phyloP scores from a whole-genome alignment of 2,329 filamentous ascomycete species.

The Lasiodiplodia citricola region DNA sequence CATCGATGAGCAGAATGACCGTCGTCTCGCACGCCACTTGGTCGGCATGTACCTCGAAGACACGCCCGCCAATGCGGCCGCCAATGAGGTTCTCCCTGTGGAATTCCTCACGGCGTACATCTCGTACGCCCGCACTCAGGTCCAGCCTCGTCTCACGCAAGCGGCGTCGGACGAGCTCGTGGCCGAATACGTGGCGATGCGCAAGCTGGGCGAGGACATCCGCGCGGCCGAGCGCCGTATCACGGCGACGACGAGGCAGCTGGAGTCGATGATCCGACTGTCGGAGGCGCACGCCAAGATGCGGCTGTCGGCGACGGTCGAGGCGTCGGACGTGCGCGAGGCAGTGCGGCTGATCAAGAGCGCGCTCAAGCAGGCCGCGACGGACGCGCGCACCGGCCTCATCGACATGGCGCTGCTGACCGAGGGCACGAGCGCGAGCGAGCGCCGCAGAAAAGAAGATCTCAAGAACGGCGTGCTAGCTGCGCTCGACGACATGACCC shows the following conservation, averaged over 20 bases:
- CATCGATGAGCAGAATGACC: constrained; percentile 87
- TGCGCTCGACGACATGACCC: constrained; percentile 80
- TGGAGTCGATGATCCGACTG: constrained; percentile 98
- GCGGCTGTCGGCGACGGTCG: constrained; percentile 80
- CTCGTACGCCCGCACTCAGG: constrained; percentile 86
- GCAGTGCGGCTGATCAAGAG: constrained; percentile 91
- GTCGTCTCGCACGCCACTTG: constrained; percentile 87
- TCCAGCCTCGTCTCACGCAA: constrained; percentile 81
- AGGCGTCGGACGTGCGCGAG: constrained; percentile 81
- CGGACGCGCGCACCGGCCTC: constrained; percentile 84
- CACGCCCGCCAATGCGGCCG: constrained; percentile 81
- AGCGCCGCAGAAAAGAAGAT: constrained; percentile 81
- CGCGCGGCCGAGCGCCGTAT: constrained; percentile 92
- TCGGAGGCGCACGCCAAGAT: constrained; percentile 97
- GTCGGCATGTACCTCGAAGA: constrained; percentile 98
- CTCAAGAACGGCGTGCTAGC: constrained; percentile 78
- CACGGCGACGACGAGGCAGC: constrained; percentile 93
- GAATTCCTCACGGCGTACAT: constrained; percentile 98
- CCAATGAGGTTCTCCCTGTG: constrained; percentile 78
- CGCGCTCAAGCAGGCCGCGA: constrained; percentile 96
- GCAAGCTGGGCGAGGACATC: constrained; percentile 74
- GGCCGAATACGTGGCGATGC: constrained; percentile 90
- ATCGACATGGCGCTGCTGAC: constrained; percentile 97
- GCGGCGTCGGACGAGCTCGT: constrained; percentile 85
- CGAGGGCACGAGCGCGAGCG: constrained; percentile 89